phyloP scores from a whole-genome alignment of 257 asterid genomes.

The Petunia axillaris region DNA sequence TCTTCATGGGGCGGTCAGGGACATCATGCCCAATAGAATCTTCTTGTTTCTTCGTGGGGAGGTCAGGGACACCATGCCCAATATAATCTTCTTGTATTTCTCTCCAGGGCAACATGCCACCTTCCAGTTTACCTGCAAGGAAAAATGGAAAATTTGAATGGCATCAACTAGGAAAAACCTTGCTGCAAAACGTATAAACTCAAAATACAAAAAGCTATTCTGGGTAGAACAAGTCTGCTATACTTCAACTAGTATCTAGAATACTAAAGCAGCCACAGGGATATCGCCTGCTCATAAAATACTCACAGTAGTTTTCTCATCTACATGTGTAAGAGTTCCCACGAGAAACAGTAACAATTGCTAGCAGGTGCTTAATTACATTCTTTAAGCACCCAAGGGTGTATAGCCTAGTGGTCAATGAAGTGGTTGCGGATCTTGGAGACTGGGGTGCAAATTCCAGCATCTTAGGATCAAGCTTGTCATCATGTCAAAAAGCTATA shows the following conservation, averaged over 20 bases:
- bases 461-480: too few relatives aligned
- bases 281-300: neutral
- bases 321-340: neutral
- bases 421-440: too few relatives aligned
- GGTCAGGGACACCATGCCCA: constrained; percentile 36
- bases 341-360: neutral
- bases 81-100: constrained; percentile 34
- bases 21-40: constrained; percentile 32
- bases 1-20: constrained; percentile 44
- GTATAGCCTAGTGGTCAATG: too few relatives aligned
- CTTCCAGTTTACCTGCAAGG: constrained; percentile 43
- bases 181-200: neutral
- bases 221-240: neutral
- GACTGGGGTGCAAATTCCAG: too few relatives aligned
- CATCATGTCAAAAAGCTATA: too few relatives aligned
- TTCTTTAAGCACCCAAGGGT: too few relatives aligned
- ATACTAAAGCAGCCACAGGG: neutral
- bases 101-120: constrained; percentile 39
- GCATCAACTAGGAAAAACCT: neutral
- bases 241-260: neutral
- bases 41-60: constrained; percentile 46
- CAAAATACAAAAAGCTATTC: neutral
- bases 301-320: neutral
- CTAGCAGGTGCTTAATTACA: neutral
- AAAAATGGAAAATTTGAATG: constrained; percentile 4